Percentiles rank a stretch among this genome's conserved stretches.
phyloP scores from a whole-genome alignment of 1,284 basidiomycete species.

The Cystobasidiaceae sp. region DNA sequence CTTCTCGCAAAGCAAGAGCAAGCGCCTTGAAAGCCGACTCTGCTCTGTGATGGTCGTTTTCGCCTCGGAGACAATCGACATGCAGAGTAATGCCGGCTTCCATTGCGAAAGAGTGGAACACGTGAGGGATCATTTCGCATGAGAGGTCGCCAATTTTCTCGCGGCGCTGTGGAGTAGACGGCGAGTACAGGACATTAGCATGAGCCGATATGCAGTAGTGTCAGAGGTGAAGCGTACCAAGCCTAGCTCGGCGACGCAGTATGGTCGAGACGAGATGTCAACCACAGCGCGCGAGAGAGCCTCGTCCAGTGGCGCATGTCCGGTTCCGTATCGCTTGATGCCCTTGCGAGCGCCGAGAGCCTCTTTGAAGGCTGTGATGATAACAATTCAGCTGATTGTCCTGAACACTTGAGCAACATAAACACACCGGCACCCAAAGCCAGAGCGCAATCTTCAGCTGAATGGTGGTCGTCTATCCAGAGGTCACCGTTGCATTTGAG shows the following conservation, averaged over 20 bases:
- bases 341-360: slow-evolving; percentile 92
- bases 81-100: slow-evolving; percentile 87
- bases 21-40: slow-evolving; percentile 5
- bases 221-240: slow-evolving; percentile 30
- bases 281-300: slow-evolving; percentile 91
- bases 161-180: slow-evolving; percentile 61
- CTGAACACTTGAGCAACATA: slow-evolving; percentile 53
- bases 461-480: slow-evolving; percentile 98
- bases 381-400: slow-evolving; percentile 83
- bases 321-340: slow-evolving; percentile 91
- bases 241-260: slow-evolving; percentile 79
- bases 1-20: slow-evolving; percentile 78
- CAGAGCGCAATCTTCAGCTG: slow-evolving; percentile 70
- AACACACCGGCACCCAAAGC: slow-evolving; percentile 40
- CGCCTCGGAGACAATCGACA: slow-evolving; percentile 85
- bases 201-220: background rate
- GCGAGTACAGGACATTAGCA: background rate
- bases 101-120: slow-evolving; percentile 89
- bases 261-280: slow-evolving; percentile 95
- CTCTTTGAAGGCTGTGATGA: slow-evolving; percentile 76
- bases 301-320: slow-evolving; percentile 97
- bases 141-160: slow-evolving; percentile 92
- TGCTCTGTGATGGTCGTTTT: slow-evolving; percentile 93
- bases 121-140: slow-evolving; percentile 89
- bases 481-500: slow-evolving; percentile 92